phyloP scores from a whole-genome alignment of 2,329 filamentous ascomycete species.

The Pseudopithomyces chartarum region DNA sequence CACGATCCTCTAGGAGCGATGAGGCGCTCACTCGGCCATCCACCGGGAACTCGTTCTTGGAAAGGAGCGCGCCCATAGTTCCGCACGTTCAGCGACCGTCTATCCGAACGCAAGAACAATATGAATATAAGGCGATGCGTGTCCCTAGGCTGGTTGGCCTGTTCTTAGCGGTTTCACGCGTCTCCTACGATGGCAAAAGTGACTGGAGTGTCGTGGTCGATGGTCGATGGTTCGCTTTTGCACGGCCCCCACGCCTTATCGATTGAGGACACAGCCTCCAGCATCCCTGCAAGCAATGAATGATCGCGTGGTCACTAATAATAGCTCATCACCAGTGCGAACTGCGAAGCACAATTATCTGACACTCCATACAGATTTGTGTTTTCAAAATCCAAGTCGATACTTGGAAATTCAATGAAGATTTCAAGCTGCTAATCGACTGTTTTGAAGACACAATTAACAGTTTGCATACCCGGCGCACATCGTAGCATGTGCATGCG shows the following conservation, averaged over 20 bases:
- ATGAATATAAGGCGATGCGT: not conserved
- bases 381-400: not conserved
- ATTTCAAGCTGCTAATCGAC: not conserved
- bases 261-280: not conserved
- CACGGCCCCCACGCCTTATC: conserved; percentile 5
- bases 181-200: not conserved
- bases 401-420: too few species aligned
- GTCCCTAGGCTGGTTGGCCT: not conserved
- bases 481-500: not conserved
- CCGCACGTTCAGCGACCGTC: not conserved
- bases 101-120: not conserved
- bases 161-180: not conserved
- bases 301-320: conserved; percentile 1
- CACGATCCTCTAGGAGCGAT: not conserved
- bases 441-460: not conserved
- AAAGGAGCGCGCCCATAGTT: not conserved
- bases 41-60: conserved; percentile 14
- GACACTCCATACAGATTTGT: not conserved
- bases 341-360: too few species aligned
- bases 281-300: not conserved
- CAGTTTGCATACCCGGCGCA: not conserved
- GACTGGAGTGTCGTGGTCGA: not conserved
- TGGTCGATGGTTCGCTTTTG: not conserved
- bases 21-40: conserved; percentile 10
- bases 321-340: not conserved